Evolutionary conservation across 208 protist genomes (phyloP).

Genomic region (Balamuthia mandrillaris): DNA sequence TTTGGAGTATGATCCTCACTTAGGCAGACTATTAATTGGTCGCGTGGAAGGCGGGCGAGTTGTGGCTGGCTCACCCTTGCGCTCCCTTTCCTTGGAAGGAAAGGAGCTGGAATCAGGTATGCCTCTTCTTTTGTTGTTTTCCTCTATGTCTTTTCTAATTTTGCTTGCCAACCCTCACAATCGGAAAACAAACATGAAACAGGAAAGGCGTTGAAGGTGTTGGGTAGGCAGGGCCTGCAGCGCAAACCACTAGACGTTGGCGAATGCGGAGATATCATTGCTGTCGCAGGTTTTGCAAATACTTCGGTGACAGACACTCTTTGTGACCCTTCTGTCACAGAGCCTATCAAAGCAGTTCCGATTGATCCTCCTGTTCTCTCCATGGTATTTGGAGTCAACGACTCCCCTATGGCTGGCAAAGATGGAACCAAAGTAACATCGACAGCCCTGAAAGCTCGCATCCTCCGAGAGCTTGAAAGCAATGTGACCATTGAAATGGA

Average conservation of each 20-base stretch:
- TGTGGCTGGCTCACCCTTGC: constrained; percentile 80
- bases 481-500: constrained; percentile 78
- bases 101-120: constrained; percentile 76
- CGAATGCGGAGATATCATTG: constrained; percentile 67
- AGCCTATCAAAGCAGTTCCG: constrained; percentile 64
- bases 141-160: no score
- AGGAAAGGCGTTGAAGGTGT: constrained; percentile 59
- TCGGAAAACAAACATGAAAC: background rate
- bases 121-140: no score
- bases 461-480: constrained; percentile 79
- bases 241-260: constrained; percentile 47
- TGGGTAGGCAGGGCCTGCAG: constrained; percentile 51
- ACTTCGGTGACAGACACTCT: constrained; percentile 67
- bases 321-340: constrained; percentile 4
- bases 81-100: constrained; percentile 75
- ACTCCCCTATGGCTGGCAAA: constrained; percentile 83
- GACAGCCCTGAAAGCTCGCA: constrained; percentile 71
- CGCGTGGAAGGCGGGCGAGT: constrained; percentile 85
- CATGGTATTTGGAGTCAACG: constrained; percentile 67
- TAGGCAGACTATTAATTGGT: constrained; percentile 87
- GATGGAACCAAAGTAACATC: constrained; percentile 70
- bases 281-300: constrained; percentile 60
- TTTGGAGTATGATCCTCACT: constrained; percentile 80
- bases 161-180: no score
- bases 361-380: constrained; percentile 87